Conservation (phyloP, 75 land plant genomes). For the Sequoiadendron giganteum region DNA sequence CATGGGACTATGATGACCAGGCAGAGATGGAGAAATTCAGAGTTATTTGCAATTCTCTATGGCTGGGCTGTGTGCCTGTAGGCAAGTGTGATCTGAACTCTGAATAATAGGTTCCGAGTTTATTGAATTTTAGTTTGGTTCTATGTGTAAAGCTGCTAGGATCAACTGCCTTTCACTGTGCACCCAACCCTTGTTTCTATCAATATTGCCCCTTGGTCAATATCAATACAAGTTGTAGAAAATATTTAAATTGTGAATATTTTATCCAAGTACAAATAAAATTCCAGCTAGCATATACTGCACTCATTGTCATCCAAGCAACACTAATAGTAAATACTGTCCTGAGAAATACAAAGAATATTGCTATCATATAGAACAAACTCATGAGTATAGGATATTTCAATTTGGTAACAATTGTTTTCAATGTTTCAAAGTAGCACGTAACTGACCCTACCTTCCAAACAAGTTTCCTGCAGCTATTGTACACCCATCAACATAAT, state of each 20-base stretch:
- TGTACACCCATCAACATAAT: constrained; percentile 85
- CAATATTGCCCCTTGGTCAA: too few species aligned
- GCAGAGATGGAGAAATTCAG: too few species aligned
- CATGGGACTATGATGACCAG: too few species aligned
- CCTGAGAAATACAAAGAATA: not conserved
- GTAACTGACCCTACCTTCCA: constrained; percentile 60
- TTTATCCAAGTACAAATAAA: not conserved
- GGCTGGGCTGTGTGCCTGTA: too few species aligned
- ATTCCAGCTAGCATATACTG: too few species aligned
- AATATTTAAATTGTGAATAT: not conserved
- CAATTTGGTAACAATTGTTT: not conserved
- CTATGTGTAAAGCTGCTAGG: too few species aligned
- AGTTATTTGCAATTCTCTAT: too few species aligned
- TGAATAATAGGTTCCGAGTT: too few species aligned
- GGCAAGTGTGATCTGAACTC: too few species aligned
- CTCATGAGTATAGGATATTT: not conserved
- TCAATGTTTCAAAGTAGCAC: not conserved
- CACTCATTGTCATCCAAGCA: not conserved
- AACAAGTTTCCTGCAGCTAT: constrained; percentile 92
- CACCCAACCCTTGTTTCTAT: too few species aligned
- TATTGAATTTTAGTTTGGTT: too few species aligned
- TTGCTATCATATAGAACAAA: not conserved
- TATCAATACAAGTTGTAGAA: not conserved
- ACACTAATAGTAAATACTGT: not conserved
- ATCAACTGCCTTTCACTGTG: too few species aligned